Base-by-base conservation (phyloP, 306 rosid species). In the Citrullus mucosospermus region DNA sequence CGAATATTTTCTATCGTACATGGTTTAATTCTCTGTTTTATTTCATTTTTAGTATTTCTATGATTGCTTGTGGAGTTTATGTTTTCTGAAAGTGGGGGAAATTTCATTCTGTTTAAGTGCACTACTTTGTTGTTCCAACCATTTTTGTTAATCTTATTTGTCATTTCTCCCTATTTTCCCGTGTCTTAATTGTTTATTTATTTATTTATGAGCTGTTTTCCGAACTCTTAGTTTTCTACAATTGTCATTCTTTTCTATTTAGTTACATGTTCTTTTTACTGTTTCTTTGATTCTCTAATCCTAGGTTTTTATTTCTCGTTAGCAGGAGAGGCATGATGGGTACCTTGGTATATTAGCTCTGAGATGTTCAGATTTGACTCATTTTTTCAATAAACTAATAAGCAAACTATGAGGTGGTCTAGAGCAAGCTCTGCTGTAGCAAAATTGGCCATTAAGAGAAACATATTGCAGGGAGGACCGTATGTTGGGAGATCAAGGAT, bases 381-480 rank as follows among this genome's bases (percentile, higher is more conserved):
- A 25, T 50, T 72, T 72, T 72, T 50, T 41, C 25, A 9, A 14
- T 48, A 16, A 50, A 44, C 43, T 14, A 30, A 9, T 7, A 22
- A 44, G 6, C 6, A 7, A 77, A 59, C 51, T 70, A 91, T 95
- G 98, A 85, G 89, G 57, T 91, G 97, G 98, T 92, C 91, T 86
- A 92, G 93, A 85, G 96, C 88, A 74, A 91, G 92, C 78, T 77
- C 90, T 39, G 60, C 87, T 80, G 67, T 91, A 79, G 98, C 91
- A 68, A 91, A 87, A 75, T 84, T 85, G 82, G 90, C 92, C 38
- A 81, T 89, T 46, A 87, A 85, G 85, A 85, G 89, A 78, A 84
- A 85, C 20, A 41, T 89, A 54, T 84, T 90, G 9, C 88, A 80
- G 46, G 79, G 91, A 75, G 89, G 96, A 77, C 82, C 89, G 28